Evolutionary conservation across 305 asterid genomes (phyloP), one percentile per base, ranked within the genome.

Genomic region (Coffea humblotiana): DNA sequence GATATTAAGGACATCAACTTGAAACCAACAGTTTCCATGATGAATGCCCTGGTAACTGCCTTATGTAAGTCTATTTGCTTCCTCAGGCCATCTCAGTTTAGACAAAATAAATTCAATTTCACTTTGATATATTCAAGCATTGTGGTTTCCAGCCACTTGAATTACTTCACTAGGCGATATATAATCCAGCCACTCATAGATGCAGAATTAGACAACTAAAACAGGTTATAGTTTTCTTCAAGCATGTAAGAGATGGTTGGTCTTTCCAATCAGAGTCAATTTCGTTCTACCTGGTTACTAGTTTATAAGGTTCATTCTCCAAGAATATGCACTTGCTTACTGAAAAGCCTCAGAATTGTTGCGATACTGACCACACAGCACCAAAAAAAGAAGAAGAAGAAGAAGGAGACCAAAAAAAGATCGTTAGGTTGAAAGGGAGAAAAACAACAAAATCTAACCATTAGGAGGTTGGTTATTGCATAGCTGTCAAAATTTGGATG

Each of bases 11-110:
- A 82, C 77, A 86, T 90, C 90, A 91, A 90, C 83, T 80, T 96
- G 87, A 90, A 87, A 90, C 95, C 95, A 47, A 86, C 94, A 77
- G 97, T 94, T 79, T 81, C 98, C 35, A 87, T 91, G 94, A 91
- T 96, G 98, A 96, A 96, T 86, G 99, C 99, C 73, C 86, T 96
- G 88, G 79, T 94, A 85, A 96, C 97, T 89, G 91, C 93, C 78
- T 90, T 96, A 88, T 96, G 99, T 96, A 94, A 86, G 99, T 87
- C 83, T 70, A 60, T 48, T 40, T 51, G 67, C 78, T 73, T 61
- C 48, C 68, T 25, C 60, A 56, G 75, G 29, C n/a, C 66, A 61
- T 58, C 7, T 74, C 64, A 9, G 35, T 43, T 67, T 74, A 23
- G 49, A 37, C 43, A 29, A 35, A 45, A 25, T 51, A 35, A 23